Evolutionary conservation across 2,329 filamentous ascomycete species (phyloP).

Genomic region (Fusarium udum): DNA sequence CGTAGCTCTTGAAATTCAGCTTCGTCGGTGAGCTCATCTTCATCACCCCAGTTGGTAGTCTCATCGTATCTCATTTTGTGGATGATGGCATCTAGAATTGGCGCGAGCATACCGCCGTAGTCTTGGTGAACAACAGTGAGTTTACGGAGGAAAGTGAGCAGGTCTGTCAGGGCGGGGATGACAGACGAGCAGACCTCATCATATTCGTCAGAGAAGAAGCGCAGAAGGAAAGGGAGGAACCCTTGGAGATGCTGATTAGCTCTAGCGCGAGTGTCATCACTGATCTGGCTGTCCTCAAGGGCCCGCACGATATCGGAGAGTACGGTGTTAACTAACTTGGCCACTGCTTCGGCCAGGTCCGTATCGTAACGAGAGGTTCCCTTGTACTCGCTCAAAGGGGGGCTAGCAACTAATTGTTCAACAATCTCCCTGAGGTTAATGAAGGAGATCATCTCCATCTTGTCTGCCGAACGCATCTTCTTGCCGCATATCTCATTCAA

Average conservation of each 20-base stretch:
- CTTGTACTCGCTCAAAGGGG: constrained; percentile 80
- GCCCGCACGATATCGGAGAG: constrained; percentile 88
- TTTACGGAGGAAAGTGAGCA: constrained; percentile 90
- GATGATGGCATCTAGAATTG: constrained; percentile 91
- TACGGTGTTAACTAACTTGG: constrained; percentile 92
- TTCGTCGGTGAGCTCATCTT: constrained; percentile 95
- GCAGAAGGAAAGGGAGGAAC: constrained; percentile 86
- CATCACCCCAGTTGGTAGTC: constrained; percentile 90
- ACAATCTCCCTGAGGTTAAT: constrained; percentile 89
- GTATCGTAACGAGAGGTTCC: constrained; percentile 91
- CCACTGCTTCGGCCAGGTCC: constrained; percentile 93
- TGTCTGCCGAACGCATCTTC: constrained; percentile 95
- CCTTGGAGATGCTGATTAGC: constrained; percentile 84
- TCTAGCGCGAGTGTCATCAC: constrained; percentile 72
- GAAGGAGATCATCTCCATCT: constrained; percentile 92
- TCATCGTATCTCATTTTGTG: constrained; percentile 98
- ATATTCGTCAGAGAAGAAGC: constrained; percentile 97
- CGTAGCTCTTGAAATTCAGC: constrained; percentile 96
- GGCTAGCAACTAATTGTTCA: constrained; percentile 83
- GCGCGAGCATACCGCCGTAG: constrained; percentile 84
- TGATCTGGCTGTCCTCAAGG: constrained; percentile 73
- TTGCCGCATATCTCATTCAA: constrained; percentile 96
- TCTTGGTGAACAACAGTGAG: constrained; percentile 75
- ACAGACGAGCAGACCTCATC: constrained; percentile 98
- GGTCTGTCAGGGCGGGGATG: constrained; percentile 90